Evolutionary conservation across 2,329 filamentous ascomycete genomes (phyloP).

Genomic region (Fusarium sp.): DNA sequence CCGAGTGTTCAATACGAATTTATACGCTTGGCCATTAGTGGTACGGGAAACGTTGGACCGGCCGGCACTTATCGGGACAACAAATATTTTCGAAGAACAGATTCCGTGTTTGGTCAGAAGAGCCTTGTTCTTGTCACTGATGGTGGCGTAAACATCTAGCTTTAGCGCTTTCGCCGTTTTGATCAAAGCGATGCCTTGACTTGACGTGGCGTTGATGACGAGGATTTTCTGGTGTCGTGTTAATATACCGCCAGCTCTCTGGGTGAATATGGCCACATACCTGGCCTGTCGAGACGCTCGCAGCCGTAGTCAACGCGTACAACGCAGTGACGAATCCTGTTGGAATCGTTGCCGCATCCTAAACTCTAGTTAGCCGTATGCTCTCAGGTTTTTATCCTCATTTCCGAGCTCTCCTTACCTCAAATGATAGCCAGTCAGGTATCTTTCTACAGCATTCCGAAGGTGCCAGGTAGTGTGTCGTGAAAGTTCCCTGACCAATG

Average conservation of each 20-base stretch:
- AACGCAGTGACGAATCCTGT: conserved; percentile 41
- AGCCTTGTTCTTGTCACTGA: conserved; percentile 29
- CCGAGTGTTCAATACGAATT: conserved; percentile 40
- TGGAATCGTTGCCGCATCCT: conserved; percentile 43
- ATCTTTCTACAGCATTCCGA: conserved; percentile 38
- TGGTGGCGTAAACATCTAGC: conserved; percentile 38
- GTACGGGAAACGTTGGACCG: conserved; percentile 26
- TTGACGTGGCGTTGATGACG: conserved; percentile 35
- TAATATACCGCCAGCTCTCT: not conserved
- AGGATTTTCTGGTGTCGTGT: conserved; percentile 39
- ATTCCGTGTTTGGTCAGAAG: conserved; percentile 34
- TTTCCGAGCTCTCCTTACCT: conserved; percentile 20
- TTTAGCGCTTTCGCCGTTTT: conserved; percentile 41
- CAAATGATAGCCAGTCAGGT: conserved; percentile 45
- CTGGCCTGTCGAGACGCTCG: conserved; percentile 30
- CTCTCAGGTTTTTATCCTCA: not conserved
- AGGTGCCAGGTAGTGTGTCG: conserved; percentile 39
- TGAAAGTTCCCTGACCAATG: conserved; percentile 44
- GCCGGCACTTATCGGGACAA: conserved; percentile 6
- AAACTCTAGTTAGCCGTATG: conserved; percentile 1
- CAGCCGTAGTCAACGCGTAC: conserved; percentile 34
- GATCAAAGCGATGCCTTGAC: conserved; percentile 43
- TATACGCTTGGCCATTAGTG: conserved; percentile 24
- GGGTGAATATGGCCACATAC: conserved; percentile 6
- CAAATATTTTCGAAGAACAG: conserved; percentile 30